phyloP scores from a whole-genome alignment of 148 eudicot species.

The Rheum nobile region DNA sequence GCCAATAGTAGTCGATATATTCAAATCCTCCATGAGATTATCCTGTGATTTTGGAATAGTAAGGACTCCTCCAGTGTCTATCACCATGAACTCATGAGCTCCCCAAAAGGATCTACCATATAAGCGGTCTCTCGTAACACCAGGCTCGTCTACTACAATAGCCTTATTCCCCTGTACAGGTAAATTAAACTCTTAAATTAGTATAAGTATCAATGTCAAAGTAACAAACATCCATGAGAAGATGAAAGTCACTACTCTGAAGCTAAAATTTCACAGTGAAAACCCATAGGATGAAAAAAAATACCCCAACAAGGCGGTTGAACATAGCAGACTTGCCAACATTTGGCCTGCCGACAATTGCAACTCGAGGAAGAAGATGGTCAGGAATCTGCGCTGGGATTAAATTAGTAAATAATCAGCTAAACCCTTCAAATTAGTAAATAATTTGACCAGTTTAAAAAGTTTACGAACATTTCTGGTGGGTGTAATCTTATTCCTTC shows the following conservation, averaged over 20 bases:
- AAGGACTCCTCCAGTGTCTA: slow-evolving; percentile 94
- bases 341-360: slow-evolving; percentile 97
- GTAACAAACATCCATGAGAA: background rate
- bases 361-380: slow-evolving; percentile 73
- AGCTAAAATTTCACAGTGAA: background rate
- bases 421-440: background rate
- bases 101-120: slow-evolving; percentile 98
- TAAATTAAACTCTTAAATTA: background rate
- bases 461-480: background rate
- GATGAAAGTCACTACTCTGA: background rate
- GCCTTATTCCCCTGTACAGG: slow-evolving; percentile 75
- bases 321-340: slow-evolving; percentile 97
- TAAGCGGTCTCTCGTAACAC: slow-evolving; percentile 91
- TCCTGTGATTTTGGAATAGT: slow-evolving; percentile 65
- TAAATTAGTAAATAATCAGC: slow-evolving; percentile 4
- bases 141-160: slow-evolving; percentile 97
- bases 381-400: slow-evolving; percentile 60
- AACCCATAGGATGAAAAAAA: background rate
- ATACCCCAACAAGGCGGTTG: slow-evolving; percentile 97
- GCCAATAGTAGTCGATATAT: slow-evolving; percentile 85
- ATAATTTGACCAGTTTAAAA: background rate
- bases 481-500: background rate
- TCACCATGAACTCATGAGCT: slow-evolving; percentile 68
- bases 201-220: background rate
- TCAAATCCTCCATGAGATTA: slow-evolving; percentile 66